These are phyloP conservation scores for Populus davidiana DNA, from an alignment of 345 rosid genomes.

Conservation along the genomic window DNA sequence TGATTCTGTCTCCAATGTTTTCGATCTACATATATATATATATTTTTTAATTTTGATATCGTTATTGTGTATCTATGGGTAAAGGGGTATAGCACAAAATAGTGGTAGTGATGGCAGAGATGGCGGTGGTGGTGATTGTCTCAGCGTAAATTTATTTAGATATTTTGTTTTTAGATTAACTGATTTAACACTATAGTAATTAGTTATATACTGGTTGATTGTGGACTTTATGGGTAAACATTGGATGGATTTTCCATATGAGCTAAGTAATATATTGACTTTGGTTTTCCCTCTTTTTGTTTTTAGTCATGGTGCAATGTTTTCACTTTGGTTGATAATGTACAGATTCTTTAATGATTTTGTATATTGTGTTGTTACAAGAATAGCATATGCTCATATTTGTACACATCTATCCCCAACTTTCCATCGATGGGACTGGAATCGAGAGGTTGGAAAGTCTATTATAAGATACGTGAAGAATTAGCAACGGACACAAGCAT, in stretches of 20 bases:
- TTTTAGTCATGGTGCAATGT: background rate
- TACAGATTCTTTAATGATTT: background rate
- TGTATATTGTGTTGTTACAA: background rate
- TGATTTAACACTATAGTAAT: background rate
- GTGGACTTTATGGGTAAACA: background rate
- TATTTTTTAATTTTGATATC: background rate
- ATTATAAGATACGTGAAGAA: background rate
- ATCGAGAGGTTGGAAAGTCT: background rate
- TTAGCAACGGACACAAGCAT: background rate
- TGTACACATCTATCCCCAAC: no score
- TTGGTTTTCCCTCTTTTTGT: background rate
- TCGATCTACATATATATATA: background rate
- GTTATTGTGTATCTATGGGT: background rate
- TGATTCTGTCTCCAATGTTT: background rate
- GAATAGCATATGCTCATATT: no score
- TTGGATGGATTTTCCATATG: background rate
- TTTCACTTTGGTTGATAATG: background rate
- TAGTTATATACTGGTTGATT: background rate
- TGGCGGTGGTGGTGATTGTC: background rate
- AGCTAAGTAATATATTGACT: background rate
- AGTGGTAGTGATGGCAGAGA: background rate
- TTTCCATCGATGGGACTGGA: background rate
- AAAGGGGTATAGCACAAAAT: background rate
- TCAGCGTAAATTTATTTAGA: background rate
- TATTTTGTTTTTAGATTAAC: background rate